phyloP scores from a whole-genome alignment of 2,329 filamentous ascomycete species.

The Aspergillus puulaauensis region DNA sequence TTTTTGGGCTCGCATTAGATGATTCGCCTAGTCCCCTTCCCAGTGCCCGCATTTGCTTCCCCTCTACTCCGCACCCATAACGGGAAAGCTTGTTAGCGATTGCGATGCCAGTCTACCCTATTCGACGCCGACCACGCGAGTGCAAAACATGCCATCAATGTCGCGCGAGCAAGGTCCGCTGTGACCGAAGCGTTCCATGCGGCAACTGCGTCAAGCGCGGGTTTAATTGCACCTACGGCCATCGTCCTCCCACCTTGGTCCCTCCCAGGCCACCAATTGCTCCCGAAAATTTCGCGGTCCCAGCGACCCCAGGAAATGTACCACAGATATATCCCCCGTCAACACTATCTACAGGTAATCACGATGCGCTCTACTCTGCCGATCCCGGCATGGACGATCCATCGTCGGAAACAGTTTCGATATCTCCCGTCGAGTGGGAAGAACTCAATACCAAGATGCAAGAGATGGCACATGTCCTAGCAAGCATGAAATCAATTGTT shows the following conservation, averaged over 20 bases:
- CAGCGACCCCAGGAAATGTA: slow-evolving; percentile 16
- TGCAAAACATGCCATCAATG: slow-evolving; percentile 52
- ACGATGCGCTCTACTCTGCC: slow-evolving; percentile 21
- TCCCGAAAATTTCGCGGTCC: slow-evolving; percentile 12
- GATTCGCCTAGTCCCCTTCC: neutral
- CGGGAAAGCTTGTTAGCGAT: neutral
- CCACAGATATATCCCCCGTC: slow-evolving; percentile 14
- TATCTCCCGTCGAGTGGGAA: slow-evolving; percentile 36
- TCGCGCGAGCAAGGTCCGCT: slow-evolving; percentile 52
- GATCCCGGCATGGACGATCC: slow-evolving; percentile 20
- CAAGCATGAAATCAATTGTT: slow-evolving; percentile 33
- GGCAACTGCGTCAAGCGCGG: slow-evolving; percentile 43
- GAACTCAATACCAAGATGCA: slow-evolving; percentile 36
- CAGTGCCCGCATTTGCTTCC: neutral
- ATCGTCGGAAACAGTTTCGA: slow-evolving; percentile 28
- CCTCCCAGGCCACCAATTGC: slow-evolving; percentile 14
- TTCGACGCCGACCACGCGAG: slow-evolving; percentile 37
- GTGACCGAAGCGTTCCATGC: slow-evolving; percentile 43
- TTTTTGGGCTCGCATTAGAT: neutral
- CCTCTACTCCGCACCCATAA: neutral
- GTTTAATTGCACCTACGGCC: slow-evolving; percentile 39
- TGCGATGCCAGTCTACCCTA: slow-evolving; percentile 34
- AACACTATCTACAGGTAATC: slow-evolving; percentile 12
- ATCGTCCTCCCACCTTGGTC: slow-evolving; percentile 25
- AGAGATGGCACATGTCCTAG: slow-evolving; percentile 35